phyloP scores from a whole-genome alignment of 805 yeast genomes.

The Candida argentea region DNA sequence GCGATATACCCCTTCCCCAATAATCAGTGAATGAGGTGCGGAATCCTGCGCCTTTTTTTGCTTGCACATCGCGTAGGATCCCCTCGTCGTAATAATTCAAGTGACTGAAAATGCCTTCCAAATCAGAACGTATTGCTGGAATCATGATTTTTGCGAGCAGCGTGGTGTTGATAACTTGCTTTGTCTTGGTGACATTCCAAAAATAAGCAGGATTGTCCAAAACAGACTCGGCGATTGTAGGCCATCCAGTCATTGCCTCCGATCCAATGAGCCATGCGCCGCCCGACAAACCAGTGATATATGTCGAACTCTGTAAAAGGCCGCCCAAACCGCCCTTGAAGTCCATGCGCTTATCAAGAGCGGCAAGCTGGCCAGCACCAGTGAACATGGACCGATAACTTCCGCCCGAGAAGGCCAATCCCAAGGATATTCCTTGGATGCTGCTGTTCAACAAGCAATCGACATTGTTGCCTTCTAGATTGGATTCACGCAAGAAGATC shows the following conservation, averaged over 20 bases:
- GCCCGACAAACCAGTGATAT: slow-evolving; percentile 72
- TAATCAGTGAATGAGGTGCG: slow-evolving; percentile 60
- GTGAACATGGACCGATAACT: slow-evolving; percentile 41
- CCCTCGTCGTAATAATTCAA: slow-evolving; percentile 18
- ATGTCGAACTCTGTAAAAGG: slow-evolving; percentile 57
- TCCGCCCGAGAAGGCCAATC: slow-evolving; percentile 31
- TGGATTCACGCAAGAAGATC: slow-evolving; percentile 13
- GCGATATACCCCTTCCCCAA: slow-evolving; percentile 71
- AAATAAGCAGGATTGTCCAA: slow-evolving; percentile 16
- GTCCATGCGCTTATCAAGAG: slow-evolving; percentile 66
- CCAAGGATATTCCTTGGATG: slow-evolving; percentile 13
- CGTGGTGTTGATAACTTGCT: slow-evolving; percentile 18
- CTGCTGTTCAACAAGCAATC: slow-evolving; percentile 11
- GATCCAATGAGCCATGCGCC: slow-evolving; percentile 78
- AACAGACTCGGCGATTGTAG: slow-evolving; percentile 52
- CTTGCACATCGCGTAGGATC: slow-evolving; percentile 38
- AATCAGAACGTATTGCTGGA: slow-evolving; percentile 13
- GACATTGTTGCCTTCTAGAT: slow-evolving; percentile 13
- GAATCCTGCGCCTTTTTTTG: slow-evolving; percentile 48
- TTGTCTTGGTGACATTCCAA: slow-evolving; percentile 24
- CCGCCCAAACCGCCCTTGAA: slow-evolving; percentile 50
- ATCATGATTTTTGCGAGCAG: slow-evolving; percentile 9
- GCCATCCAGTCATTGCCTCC: slow-evolving; percentile 60
- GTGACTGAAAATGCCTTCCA: slow-evolving; percentile 18
- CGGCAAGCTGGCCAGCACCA: slow-evolving; percentile 79